Evolutionary conservation across 768 basidiomycete genomes (phyloP).

Genomic region (Naganishia kalamii): DNA sequence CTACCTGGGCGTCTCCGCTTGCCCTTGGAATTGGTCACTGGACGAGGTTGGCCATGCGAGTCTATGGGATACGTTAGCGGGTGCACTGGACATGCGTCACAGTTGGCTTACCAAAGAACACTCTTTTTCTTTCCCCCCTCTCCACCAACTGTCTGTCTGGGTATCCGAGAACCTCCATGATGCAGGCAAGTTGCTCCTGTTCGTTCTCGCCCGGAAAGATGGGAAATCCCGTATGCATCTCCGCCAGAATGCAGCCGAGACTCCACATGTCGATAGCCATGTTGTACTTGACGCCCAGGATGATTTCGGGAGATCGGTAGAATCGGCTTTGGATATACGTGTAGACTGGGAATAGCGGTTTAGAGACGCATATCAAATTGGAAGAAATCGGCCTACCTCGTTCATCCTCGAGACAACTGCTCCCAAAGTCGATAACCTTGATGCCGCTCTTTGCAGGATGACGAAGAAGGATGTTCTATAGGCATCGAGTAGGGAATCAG

Average conservation of each 20-base stretch:
- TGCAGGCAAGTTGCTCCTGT: slow-evolving; percentile 94
- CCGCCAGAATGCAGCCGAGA: slow-evolving; percentile 93
- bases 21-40: slow-evolving; percentile 94
- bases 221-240: slow-evolving; percentile 93
- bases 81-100: neutral
- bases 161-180: slow-evolving; percentile 96
- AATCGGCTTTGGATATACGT: slow-evolving; percentile 99
- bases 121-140: slow-evolving; percentile 81
- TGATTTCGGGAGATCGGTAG: slow-evolving; percentile 99
- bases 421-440: slow-evolving; percentile 98
- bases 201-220: slow-evolving; percentile 99
- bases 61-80: slow-evolving; percentile 49
- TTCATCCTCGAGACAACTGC: slow-evolving; percentile 95
- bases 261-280: slow-evolving; percentile 99
- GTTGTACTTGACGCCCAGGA: slow-evolving; percentile 97
- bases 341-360: slow-evolving; percentile 61
- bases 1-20: slow-evolving; percentile 83
- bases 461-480: slow-evolving; percentile 82
- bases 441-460: slow-evolving; percentile 94
- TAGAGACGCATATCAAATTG: slow-evolving; percentile 15
- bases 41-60: slow-evolving; percentile 82
- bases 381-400: slow-evolving; percentile 60
- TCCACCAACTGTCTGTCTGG: slow-evolving; percentile 94
- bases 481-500: neutral
- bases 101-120: slow-evolving; percentile 78